Evolutionary conservation across 116 monocot genomes (phyloP).

Genomic region (Zostera marina): DNA sequence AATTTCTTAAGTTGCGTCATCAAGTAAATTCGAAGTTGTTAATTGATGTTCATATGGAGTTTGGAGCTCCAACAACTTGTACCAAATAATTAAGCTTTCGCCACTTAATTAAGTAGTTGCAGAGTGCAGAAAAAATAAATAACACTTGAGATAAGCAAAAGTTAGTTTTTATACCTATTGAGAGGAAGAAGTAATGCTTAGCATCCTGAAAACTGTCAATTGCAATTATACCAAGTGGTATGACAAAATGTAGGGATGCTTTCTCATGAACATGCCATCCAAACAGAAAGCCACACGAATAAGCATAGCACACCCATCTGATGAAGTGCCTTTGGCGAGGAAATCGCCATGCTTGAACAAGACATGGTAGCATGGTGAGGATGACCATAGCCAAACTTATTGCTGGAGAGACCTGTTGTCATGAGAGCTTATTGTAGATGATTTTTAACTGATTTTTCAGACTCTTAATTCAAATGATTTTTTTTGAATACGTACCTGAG

Average conservation of each 20-base stretch:
- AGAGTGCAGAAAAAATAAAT: neutral
- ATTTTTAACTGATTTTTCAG: neutral
- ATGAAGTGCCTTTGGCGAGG: slow-evolving; percentile 53
- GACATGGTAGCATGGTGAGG: slow-evolving; percentile 71
- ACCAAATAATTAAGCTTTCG: neutral
- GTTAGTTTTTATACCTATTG: slow-evolving; percentile 38
- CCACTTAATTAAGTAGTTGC: no score
- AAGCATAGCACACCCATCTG: slow-evolving; percentile 87
- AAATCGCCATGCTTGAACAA: slow-evolving; percentile 47
- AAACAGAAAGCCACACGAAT: slow-evolving; percentile 88
- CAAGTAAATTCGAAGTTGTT: neutral
- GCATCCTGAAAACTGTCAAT: slow-evolving; percentile 63
- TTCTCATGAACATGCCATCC: slow-evolving; percentile 99
- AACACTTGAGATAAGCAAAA: neutral
- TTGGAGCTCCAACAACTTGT: neutral
- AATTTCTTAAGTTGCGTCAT: neutral
- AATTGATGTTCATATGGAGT: neutral
- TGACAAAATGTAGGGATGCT: slow-evolving; percentile 89
- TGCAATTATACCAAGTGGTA: slow-evolving; percentile 76
- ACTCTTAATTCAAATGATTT: neutral
- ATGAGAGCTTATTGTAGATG: neutral
- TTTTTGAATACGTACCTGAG: slow-evolving; percentile 33
- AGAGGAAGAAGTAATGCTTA: slow-evolving; percentile 71
- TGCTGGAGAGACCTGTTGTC: slow-evolving; percentile 53
- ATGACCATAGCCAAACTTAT: slow-evolving; percentile 61